Base-by-base conservation (phyloP, 495 filamentous ascomycete genomes). In the Lindgomyces ingoldianus region DNA sequence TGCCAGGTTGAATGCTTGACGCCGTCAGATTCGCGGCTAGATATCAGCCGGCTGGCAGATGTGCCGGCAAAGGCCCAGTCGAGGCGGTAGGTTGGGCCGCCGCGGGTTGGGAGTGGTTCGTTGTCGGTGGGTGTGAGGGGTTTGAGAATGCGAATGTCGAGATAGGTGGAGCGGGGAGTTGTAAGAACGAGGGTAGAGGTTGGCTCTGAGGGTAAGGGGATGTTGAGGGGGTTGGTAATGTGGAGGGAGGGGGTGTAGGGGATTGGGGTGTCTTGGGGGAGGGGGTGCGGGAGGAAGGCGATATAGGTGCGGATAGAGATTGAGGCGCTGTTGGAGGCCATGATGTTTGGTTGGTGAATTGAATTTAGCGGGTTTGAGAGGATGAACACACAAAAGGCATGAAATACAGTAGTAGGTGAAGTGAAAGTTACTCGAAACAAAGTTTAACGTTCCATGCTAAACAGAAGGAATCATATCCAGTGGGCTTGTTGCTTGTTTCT, bases 151-250 rank as follows among this genome's bases (percentile, higher is more conserved):
- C 68, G 59, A 25, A 71, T 42, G 56, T 71, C 68, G 50, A 71
- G 24, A 51, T 60, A 71, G 19, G 26, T 57, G 16, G 8, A 21
- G 11, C 11, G 22, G 4, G 55, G 22, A 22, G 60, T 60, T 4
- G 64, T 68, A 1, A 68, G 64, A 19, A 71, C 68, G n/a, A 68
- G 52, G 3, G 68, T 71, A 1, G 41, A 52, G 16, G 68, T 71
- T 26, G 65, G 68, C 52, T 71, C 68, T 26, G 27, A 29, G 12
- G 58, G 19, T n/a, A n/a, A n/a, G 19, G 25, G 11, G 19, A 51
- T 9, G 41, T 61, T 47, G n/a, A 66, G 53, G 1, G 58, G 59
- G 54, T 63, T 64, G 26, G 16, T 22, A 22, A 21, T 4, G 18
- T 59, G 60, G 1, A 62, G 30, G 48, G 27, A n/a, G 24, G 44